phyloP scores from a whole-genome alignment of 352 stramenopile species.

The Phytophthora lateralis region DNA sequence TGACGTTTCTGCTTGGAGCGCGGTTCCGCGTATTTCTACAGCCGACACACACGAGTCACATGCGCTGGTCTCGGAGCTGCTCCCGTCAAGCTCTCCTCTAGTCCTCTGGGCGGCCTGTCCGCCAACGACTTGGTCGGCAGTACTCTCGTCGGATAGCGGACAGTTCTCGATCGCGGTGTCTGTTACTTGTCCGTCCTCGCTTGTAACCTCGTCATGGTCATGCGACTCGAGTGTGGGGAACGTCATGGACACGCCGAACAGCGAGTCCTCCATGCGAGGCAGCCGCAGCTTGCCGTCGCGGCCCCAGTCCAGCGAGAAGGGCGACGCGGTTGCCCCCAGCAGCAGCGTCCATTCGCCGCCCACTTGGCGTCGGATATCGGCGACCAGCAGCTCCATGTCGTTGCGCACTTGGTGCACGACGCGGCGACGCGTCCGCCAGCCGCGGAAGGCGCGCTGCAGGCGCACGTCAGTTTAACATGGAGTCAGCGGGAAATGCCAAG shows the following conservation, averaged over 20 bases:
- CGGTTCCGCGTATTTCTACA: slow-evolving; percentile 32
- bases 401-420: slow-evolving; percentile 54
- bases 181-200: slow-evolving; percentile 9
- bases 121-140: slow-evolving; percentile 9
- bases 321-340: slow-evolving; percentile 8
- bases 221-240: slow-evolving; percentile 32
- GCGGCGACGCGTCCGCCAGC: slow-evolving; percentile 52
- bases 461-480: slow-evolving; percentile 8
- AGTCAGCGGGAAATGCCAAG: background rate
- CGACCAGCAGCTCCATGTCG: slow-evolving; percentile 50
- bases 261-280: slow-evolving; percentile 43
- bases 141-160: background rate
- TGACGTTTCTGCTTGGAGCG: slow-evolving; percentile 34
- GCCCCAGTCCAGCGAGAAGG: slow-evolving; percentile 37
- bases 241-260: slow-evolving; percentile 43
- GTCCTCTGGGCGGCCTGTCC: slow-evolving; percentile 13
- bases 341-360: slow-evolving; percentile 40
- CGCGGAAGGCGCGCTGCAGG: slow-evolving; percentile 51
- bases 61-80: slow-evolving; percentile 13
- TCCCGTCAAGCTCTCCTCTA: slow-evolving; percentile 6
- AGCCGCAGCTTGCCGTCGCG: slow-evolving; percentile 36
- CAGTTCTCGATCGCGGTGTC: background rate
- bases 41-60: slow-evolving; percentile 22
- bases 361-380: slow-evolving; percentile 42
- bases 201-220: slow-evolving; percentile 6